Evolutionary conservation across 2,329 filamentous ascomycete genomes (phyloP).

Genomic region (Leptographium lundbergii): DNA sequence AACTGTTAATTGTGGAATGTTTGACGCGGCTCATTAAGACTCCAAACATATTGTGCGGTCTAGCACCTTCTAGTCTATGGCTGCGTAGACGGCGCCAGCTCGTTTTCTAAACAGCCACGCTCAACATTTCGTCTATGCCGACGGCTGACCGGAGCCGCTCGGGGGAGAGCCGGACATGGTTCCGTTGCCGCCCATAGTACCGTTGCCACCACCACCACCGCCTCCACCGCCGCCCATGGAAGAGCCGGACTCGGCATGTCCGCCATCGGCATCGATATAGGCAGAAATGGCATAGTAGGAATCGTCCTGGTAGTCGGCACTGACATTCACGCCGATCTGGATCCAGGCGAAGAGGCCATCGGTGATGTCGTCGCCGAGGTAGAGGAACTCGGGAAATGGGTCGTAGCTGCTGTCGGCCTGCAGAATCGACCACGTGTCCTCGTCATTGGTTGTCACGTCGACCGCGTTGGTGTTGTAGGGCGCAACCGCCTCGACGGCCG

Average conservation of each 20-base stretch:
- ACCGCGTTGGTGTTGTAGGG: constrained; percentile 33
- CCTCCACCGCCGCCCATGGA: constrained; percentile 3
- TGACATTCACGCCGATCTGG: constrained; percentile 30
- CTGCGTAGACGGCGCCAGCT: no score
- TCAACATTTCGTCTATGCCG: neutral
- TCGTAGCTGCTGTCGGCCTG: constrained; percentile 21
- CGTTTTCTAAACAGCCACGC: neutral
- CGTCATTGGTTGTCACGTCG: constrained; percentile 30
- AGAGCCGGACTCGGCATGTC: constrained; percentile 1
- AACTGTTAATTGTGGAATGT: no score
- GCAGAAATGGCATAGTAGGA: constrained; percentile 27
- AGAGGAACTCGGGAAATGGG: constrained; percentile 42
- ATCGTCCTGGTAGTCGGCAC: constrained; percentile 29
- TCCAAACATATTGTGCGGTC: neutral
- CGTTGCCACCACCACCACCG: constrained; percentile 1
- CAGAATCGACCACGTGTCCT: constrained; percentile 28
- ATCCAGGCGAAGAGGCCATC: constrained; percentile 41
- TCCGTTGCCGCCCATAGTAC: neutral
- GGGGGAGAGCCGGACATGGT: neutral
- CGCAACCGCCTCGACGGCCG: constrained; percentile 29
- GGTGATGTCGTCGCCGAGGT: constrained; percentile 35
- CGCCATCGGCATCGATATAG: constrained; percentile 4
- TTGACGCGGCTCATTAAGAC: neutral
- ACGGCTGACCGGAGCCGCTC: neutral
- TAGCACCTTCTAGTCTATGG: neutral